Percentiles rank a stretch among this genome's conserved stretches.
phyloP scores from a whole-genome alignment of 208 protist genomes.

The Trypanosoma rangeli region DNA sequence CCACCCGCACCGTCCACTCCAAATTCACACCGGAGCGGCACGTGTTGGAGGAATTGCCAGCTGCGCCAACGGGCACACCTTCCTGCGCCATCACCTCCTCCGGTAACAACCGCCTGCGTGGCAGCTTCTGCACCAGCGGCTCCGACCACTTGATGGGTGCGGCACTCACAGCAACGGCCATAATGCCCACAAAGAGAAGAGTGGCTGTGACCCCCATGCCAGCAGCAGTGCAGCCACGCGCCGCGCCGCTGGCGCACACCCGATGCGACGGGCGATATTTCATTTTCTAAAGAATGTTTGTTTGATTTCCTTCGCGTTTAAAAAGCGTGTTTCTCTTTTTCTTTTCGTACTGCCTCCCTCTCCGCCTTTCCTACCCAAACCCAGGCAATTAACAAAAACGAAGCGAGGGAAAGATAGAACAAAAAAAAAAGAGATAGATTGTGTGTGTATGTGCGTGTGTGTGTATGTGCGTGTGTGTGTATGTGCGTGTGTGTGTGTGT shows the following conservation, averaged over 20 bases:
- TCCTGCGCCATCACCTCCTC: slow-evolving; percentile 19
- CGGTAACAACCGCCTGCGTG: neutral
- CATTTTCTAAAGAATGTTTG: neutral
- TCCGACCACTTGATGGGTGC: slow-evolving; percentile 10
- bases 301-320: neutral
- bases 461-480: no score
- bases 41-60: slow-evolving; percentile 8
- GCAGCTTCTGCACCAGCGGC: slow-evolving; percentile 10
- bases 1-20: slow-evolving; percentile 78
- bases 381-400: neutral
- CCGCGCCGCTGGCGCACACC: neutral
- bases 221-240: neutral
- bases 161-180: neutral
- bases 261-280: neutral
- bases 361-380: neutral
- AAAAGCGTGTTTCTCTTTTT: neutral
- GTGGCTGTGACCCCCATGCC: neutral
- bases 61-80: neutral
- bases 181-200: slow-evolving; percentile 5
- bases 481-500: no score
- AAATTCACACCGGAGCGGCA: slow-evolving; percentile 59
- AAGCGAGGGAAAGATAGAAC: neutral
- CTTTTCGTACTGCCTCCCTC: neutral
- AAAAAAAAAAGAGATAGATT: neutral
- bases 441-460: neutral